Evolutionary conservation across 2,329 filamentous ascomycete species (phyloP).

Genomic region (Furcasterigmium furcatum): DNA sequence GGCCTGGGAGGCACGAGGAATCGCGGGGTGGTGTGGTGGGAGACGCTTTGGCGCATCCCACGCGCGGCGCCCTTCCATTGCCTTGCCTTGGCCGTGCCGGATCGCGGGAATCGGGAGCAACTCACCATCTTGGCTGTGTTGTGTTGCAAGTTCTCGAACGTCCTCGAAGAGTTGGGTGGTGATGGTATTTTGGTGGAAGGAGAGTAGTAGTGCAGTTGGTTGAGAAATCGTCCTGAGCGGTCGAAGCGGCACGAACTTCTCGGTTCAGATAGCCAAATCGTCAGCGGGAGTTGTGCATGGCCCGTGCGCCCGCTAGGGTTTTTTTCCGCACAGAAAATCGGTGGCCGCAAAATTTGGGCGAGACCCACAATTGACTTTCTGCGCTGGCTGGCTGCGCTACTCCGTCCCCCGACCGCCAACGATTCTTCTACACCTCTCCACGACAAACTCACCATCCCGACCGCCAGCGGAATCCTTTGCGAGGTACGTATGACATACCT

Average conservation of each 20-base stretch:
- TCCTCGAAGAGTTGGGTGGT: slow-evolving; percentile 69
- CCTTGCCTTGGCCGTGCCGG: background rate
- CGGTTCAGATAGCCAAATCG: slow-evolving; percentile 4
- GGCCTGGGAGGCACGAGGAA: slow-evolving; percentile 1
- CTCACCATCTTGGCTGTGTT: slow-evolving; percentile 59
- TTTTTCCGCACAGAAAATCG: slow-evolving; percentile 29
- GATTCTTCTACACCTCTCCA: background rate
- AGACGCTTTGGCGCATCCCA: background rate
- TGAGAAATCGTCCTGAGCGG: slow-evolving; percentile 20
- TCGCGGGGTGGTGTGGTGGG: slow-evolving; percentile 1
- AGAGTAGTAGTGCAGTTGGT: slow-evolving; percentile 19
- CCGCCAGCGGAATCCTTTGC: slow-evolving; percentile 9
- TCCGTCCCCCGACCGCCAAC: background rate
- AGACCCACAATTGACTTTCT: background rate
- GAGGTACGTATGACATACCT: slow-evolving; percentile 40
- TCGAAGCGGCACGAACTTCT: slow-evolving; percentile 8
- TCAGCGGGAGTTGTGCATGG: background rate
- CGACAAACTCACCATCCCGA: slow-evolving; percentile 10
- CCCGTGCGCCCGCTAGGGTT: slow-evolving; percentile 18
- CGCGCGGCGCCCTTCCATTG: background rate
- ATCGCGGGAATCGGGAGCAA: slow-evolving; percentile 17
- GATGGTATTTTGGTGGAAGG: slow-evolving; percentile 5
- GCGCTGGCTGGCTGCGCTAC: slow-evolving; percentile 2
- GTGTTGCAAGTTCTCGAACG: slow-evolving; percentile 54
- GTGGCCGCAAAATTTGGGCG: background rate